A percentile compares a stretch with the other conserved stretches of the same genome.
phyloP scores from a whole-genome alignment of 306 rosid genomes.

The Geum urbanum region DNA sequence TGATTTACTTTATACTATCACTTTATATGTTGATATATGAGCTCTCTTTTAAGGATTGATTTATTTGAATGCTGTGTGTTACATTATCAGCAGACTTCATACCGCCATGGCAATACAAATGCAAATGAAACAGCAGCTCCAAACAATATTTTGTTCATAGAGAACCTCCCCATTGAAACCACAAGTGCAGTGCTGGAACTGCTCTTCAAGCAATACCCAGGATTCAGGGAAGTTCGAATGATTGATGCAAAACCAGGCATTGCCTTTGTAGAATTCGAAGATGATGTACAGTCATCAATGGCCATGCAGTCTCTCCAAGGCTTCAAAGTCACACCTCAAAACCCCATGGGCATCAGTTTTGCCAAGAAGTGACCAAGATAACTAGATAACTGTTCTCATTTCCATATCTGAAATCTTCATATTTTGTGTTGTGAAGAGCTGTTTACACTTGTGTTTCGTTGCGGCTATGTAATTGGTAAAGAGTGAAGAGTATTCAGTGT shows the following conservation, averaged over 20 bases:
- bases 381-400: background rate
- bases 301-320: slow-evolving; percentile 96
- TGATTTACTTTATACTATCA: background rate
- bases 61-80: slow-evolving; percentile 5
- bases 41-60: background rate
- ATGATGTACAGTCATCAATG: slow-evolving; percentile 85
- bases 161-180: slow-evolving; percentile 89
- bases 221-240: slow-evolving; percentile 94
- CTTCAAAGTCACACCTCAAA: slow-evolving; percentile 90
- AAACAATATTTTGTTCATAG: slow-evolving; percentile 82
- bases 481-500: slow-evolving; percentile 13
- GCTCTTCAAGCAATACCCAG: slow-evolving; percentile 93
- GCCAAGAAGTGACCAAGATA: slow-evolving; percentile 70
- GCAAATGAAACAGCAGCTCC: slow-evolving; percentile 77
- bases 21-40: background rate
- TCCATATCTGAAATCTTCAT: slow-evolving; percentile 11
- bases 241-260: slow-evolving; percentile 98
- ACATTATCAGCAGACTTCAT: slow-evolving; percentile 46
- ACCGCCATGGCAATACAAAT: slow-evolving; percentile 58
- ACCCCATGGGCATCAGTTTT: slow-evolving; percentile 74
- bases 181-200: slow-evolving; percentile 84
- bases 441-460: slow-evolving; percentile 10
- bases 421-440: slow-evolving; percentile 14
- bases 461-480: slow-evolving; percentile 20
- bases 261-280: slow-evolving; percentile 90